These are phyloP conservation scores for Nepenthes mirabilis DNA, from an alignment of 148 eudicot genomes.

Conservation along the genomic window DNA sequence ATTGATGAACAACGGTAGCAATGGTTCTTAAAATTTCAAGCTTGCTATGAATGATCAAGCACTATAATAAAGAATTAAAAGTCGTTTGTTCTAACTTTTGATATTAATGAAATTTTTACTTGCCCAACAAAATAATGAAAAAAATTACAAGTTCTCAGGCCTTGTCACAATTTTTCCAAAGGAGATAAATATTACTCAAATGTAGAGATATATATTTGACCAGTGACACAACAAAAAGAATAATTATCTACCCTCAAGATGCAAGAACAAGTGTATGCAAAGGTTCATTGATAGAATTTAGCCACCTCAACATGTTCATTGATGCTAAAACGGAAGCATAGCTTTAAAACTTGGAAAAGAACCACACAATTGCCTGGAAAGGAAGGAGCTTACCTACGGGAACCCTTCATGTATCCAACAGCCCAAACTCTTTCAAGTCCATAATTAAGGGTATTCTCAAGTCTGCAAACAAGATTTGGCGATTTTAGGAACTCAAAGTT, in stretches of 20 bases:
- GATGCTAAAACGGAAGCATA: too few species aligned
- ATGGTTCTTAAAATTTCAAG: not conserved
- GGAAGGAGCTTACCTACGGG: slow-evolving; percentile 18
- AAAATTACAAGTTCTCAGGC: too few species aligned
- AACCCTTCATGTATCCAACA: slow-evolving; percentile 15
- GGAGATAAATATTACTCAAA: too few species aligned
- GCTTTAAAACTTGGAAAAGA: too few species aligned
- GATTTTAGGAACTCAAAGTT: not conserved
- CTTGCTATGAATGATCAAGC: too few species aligned
- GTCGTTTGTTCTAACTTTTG: too few species aligned
- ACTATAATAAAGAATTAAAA: too few species aligned
- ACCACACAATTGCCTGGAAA: not conserved
- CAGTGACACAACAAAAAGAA: too few species aligned
- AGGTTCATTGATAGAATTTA: not conserved
- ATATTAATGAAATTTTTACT: not conserved
- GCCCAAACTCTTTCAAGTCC: slow-evolving; percentile 35
- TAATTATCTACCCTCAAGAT: not conserved
- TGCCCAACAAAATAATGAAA: too few species aligned
- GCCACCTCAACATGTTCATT: too few species aligned
- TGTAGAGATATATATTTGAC: too few species aligned
- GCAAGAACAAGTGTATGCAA: not conserved
- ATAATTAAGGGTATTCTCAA: slow-evolving; percentile 29
- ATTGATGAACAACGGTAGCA: not conserved
- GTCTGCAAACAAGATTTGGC: slow-evolving; percentile 6
- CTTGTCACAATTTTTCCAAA: too few species aligned